Base-by-base conservation (phyloP, 805 yeast species). In the Saccharomyces paradoxus region DNA sequence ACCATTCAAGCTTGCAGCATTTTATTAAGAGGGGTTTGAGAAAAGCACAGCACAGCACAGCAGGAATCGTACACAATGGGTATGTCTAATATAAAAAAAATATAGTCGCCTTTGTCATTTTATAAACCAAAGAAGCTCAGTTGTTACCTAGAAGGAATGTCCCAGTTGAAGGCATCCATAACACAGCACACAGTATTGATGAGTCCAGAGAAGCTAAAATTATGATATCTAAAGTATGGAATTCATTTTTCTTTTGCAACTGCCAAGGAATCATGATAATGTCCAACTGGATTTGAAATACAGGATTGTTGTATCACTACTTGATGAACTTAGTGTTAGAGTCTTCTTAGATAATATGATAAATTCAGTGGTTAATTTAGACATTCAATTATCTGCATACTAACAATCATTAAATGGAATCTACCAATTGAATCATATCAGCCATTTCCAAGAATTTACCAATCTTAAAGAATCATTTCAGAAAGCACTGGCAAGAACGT, bases 401-500 rank as follows among this genome's bases (percentile, higher is more conserved):
- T 37, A 37, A 37, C 44, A 27, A 30, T 31, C 48, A 50, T 54
- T 50, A 53, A 55, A 55, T 29, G 13, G 4, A 46, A 26, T 30
- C 13, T 7, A n/a, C 41, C 46, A 10, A 50, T 24, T 49, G 21
- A 47, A 24, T 31, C 27, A 46, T 31, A 65, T 74, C 79, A 90
- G 98, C 97, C 79, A 89, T 92, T 84, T 80, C 91, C 71, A 91
- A 91, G 89, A 91, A 91, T 83, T 84, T 89, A 81, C 96, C 97
- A 83, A 82, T 91, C 82, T 86, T 87, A 83, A 89, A 88, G 86
- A 91, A 91, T 86, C 98, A 91, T 83, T 91, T 91, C 96, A 86
- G 96, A 84, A 91, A 91, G 87, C 90, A 90, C 96, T 91, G 98
- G 98, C 97, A 91, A 82, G 95, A 89, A 80, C 88, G 97, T 75